A percentile compares a stretch with the other conserved stretches of the same genome.
Conservation (phyloP, 108 stramenopile species). For the Aureococcus anophagefferens region DNA sequence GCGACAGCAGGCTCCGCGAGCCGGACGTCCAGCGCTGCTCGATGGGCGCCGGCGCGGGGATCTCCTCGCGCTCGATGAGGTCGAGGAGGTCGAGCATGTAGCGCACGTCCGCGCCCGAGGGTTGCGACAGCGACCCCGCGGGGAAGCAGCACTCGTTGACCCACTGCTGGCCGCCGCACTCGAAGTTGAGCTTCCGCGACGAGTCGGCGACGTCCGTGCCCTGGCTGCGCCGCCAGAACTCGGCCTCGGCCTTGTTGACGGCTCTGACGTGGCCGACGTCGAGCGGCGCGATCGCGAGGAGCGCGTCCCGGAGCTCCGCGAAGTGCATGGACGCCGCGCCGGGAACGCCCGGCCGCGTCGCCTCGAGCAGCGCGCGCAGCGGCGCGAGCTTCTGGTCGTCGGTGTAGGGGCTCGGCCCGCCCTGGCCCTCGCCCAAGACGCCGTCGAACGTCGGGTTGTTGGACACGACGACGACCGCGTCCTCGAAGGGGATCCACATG, state of each 20-base stretch:
- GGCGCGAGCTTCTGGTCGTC: constrained; percentile 20
- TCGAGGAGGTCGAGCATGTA: constrained; percentile 66
- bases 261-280: not conserved
- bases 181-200: constrained; percentile 70
- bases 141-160: constrained; percentile 91
- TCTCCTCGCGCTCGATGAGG: constrained; percentile 60
- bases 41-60: constrained; percentile 90
- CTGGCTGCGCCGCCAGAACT: constrained; percentile 78
- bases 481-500: constrained; percentile 98
- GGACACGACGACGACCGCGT: constrained; percentile 85
- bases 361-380: constrained; percentile 34
- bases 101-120: constrained; percentile 58
- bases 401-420: not conserved
- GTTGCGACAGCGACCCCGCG: constrained; percentile 59
- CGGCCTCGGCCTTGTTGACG: constrained; percentile 86
- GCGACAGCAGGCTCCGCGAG: constrained; percentile 74
- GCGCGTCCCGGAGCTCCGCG: constrained; percentile 82
- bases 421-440: constrained; percentile 5
- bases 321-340: constrained; percentile 68
- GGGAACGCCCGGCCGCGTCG: constrained; percentile 18
- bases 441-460: constrained; percentile 64
- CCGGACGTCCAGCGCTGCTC: constrained; percentile 92
- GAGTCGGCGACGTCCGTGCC: constrained; percentile 44
- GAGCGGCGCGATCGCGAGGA: constrained; percentile 30
- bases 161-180: constrained; percentile 98